Conservation (phyloP, 2,329 filamentous ascomycete species). For the Hymenoscyphus linearis region DNA sequence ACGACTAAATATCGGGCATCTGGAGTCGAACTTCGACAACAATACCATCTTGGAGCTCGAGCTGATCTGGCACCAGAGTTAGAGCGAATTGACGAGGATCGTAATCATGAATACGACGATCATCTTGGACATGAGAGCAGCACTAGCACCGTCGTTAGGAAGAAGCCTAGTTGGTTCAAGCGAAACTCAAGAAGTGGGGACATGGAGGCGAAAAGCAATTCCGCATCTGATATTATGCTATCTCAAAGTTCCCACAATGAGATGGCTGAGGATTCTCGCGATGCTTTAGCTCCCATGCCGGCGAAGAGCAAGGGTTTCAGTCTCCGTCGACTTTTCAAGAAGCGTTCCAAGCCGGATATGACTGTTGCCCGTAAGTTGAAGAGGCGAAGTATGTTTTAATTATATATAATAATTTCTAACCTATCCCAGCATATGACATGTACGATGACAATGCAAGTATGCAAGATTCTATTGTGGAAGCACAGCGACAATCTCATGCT, state of each 20-base stretch:
- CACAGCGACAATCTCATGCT: slow-evolving; percentile 21
- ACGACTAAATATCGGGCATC: slow-evolving; percentile 1
- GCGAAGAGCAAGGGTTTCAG: slow-evolving; percentile 29
- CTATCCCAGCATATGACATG: slow-evolving; percentile 21
- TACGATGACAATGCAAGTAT: slow-evolving; percentile 26
- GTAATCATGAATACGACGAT: slow-evolving; percentile 18
- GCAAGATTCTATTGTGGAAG: slow-evolving; percentile 23
- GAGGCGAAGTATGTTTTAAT: neutral
- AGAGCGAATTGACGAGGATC: slow-evolving; percentile 19
- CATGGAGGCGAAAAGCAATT: slow-evolving; percentile 15
- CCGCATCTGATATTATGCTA: slow-evolving; percentile 8
- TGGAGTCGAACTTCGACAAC: slow-evolving; percentile 20
- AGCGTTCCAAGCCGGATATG: slow-evolving; percentile 25
- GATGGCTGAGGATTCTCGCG: slow-evolving; percentile 7
- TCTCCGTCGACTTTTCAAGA: slow-evolving; percentile 29
- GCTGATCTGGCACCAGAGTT: slow-evolving; percentile 12
- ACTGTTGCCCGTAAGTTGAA: slow-evolving; percentile 26
- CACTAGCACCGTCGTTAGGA: slow-evolving; percentile 25
- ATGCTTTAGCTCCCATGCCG: slow-evolving; percentile 3
- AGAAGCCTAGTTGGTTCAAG: slow-evolving; percentile 32
- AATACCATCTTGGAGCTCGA: slow-evolving; percentile 16
- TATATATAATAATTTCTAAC: slow-evolving; percentile 10
- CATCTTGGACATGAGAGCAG: slow-evolving; percentile 19
- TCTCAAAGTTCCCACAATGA: slow-evolving; percentile 19
- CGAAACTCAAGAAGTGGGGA: slow-evolving; percentile 26